Evolutionary conservation across 2,329 filamentous ascomycete species (phyloP).

Genomic region (Verticillium nubilum): DNA sequence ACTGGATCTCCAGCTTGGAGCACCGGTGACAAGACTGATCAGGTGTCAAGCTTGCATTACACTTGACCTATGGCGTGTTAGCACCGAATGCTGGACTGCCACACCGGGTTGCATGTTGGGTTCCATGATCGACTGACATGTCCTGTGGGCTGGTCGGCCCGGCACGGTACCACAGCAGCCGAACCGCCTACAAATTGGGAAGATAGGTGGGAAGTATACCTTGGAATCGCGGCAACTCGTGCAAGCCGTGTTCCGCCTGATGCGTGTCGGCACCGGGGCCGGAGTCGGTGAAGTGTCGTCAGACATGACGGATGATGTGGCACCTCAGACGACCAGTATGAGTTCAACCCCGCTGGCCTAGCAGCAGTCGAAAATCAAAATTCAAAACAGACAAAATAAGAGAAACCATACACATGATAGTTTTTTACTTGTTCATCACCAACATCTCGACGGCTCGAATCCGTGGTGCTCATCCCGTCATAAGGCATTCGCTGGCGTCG

Average conservation of each 20-base stretch:
- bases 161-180: neutral
- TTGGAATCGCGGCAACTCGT: slow-evolving; percentile 28
- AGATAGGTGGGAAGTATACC: slow-evolving; percentile 18
- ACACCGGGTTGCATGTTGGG: no score
- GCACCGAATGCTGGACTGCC: no score
- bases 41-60: slow-evolving; percentile 30
- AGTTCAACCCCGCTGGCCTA: no score
- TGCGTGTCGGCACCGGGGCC: slow-evolving; percentile 14
- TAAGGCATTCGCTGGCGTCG: neutral
- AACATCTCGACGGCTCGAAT: neutral
- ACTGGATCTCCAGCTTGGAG: slow-evolving; percentile 34
- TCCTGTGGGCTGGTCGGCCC: neutral
- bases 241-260: slow-evolving; percentile 24
- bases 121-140: no score
- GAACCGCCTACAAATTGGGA: neutral
- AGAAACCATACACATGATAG: no score
- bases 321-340: no score
- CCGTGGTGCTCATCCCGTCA: neutral
- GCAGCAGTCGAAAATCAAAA: no score
- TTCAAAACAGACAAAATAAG: no score
- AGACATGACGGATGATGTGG: neutral
- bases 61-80: slow-evolving; percentile 32
- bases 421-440: neutral
- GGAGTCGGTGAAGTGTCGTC: slow-evolving; percentile 3
- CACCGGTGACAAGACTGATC: slow-evolving; percentile 39